phyloP scores from a whole-genome alignment of 2,329 filamentous ascomycete genomes.

The Fusarium tjaetaba region DNA sequence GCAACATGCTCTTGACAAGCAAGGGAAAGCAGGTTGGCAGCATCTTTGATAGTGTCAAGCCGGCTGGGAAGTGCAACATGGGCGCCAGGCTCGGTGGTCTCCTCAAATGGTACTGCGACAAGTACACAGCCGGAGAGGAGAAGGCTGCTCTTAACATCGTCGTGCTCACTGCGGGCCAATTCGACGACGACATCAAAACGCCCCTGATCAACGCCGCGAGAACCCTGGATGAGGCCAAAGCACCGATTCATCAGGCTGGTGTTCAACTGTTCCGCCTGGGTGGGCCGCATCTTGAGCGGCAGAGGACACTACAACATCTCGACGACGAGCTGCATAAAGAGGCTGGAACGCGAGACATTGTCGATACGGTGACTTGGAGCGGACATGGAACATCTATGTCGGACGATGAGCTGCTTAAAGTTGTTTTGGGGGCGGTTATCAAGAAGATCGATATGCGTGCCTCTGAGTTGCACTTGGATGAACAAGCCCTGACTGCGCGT shows the following conservation, averaged over 20 bases:
- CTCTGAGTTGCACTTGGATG: conserved; percentile 15
- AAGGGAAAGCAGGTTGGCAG: conserved; percentile 15
- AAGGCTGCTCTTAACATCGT: conserved; percentile 16
- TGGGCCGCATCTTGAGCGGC: conserved; percentile 2
- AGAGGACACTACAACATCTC: conserved; percentile 13
- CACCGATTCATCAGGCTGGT: conserved; percentile 15
- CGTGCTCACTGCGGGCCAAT: conserved; percentile 4
- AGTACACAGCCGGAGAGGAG: conserved; percentile 11
- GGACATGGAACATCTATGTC: conserved; percentile 15
- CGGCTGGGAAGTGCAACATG: conserved; percentile 16
- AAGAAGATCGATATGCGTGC: conserved; percentile 19
- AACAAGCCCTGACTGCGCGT: not conserved
- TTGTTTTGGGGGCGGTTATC: conserved; percentile 9
- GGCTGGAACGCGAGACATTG: conserved; percentile 14
- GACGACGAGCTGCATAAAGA: conserved; percentile 16
- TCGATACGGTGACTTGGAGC: conserved; percentile 23
- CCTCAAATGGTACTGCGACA: conserved; percentile 21
- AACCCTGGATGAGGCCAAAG: conserved; percentile 16
- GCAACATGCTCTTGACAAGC: conserved; percentile 13
- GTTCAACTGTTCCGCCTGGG: conserved; percentile 10
- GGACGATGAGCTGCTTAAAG: conserved; percentile 14
- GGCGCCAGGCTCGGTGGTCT: conserved; percentile 8
- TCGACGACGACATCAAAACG: conserved; percentile 19
- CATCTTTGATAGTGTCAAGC: conserved; percentile 15
- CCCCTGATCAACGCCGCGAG: conserved; percentile 8